Evolutionary conservation across 805 yeast species (phyloP).

Genomic region (Cyberlindnera mississippiensis): DNA sequence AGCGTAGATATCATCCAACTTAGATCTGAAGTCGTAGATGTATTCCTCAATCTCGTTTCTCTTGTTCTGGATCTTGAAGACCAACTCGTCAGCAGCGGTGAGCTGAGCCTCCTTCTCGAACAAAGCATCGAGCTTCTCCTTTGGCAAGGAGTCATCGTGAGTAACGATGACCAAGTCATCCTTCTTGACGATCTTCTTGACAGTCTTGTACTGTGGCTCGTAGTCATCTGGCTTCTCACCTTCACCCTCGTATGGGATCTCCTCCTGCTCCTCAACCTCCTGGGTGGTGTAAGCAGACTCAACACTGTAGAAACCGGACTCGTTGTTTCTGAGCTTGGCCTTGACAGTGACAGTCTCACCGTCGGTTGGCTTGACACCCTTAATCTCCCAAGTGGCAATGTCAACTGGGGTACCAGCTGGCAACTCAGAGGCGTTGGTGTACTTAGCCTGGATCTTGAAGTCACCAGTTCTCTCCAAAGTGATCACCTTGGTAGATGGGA

Average conservation of each 20-base stretch:
- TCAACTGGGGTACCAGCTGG: constrained; percentile 62
- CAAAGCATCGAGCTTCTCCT: constrained; percentile 49
- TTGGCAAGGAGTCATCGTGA: constrained; percentile 59
- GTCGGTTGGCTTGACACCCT: constrained; percentile 77
- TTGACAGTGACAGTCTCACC: constrained; percentile 84
- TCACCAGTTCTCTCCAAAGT: constrained; percentile 90
- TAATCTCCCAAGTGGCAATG: constrained; percentile 81
- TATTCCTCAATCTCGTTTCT: constrained; percentile 98
- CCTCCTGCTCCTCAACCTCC: constrained; percentile 86
- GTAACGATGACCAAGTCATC: constrained; percentile 64
- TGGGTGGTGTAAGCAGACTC: constrained; percentile 94
- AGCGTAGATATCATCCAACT: constrained; percentile 87
- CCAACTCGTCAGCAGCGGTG: constrained; percentile 89
- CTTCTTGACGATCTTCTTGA: constrained; percentile 91
- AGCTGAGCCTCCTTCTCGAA: constrained; percentile 83
- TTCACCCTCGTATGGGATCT: constrained; percentile 63
- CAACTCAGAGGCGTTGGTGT: constrained; percentile 69
- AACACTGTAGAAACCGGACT: constrained; percentile 90
- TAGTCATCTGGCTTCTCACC: constrained; percentile 76
- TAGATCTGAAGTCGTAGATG: constrained; percentile 95
- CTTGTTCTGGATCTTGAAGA: constrained; percentile 97
- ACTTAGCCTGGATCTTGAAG: constrained; percentile 80
- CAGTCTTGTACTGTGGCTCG: constrained; percentile 84
- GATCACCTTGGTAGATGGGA: constrained; percentile 94
- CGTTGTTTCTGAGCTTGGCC: constrained; percentile 94